These are phyloP conservation scores for Posidonia australis DNA, from an alignment of 106 monocot genomes.

Conservation along the genomic window DNA sequence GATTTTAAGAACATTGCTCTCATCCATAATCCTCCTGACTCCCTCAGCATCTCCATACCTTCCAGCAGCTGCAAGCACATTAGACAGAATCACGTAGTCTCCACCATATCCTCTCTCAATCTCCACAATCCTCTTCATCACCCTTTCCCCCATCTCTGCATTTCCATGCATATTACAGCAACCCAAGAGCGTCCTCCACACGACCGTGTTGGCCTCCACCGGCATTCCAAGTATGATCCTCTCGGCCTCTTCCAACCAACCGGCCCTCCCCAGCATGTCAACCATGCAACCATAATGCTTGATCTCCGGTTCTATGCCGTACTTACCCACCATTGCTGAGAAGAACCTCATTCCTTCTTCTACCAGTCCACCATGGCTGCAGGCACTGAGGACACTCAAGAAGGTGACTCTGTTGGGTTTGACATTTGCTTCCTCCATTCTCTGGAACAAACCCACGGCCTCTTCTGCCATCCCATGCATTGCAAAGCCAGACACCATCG, in stretches of 20 bases:
- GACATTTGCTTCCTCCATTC: slow-evolving; percentile 27
- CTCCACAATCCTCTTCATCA: slow-evolving; percentile 45
- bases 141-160: slow-evolving; percentile 55
- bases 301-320: slow-evolving; percentile 34
- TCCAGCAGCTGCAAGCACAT: slow-evolving; percentile 40
- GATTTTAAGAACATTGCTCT: slow-evolving; percentile 43
- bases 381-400: slow-evolving; percentile 56
- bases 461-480: slow-evolving; percentile 58
- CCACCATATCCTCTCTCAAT: slow-evolving; percentile 44
- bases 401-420: slow-evolving; percentile 56
- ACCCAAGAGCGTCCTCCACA: slow-evolving; percentile 69
- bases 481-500: slow-evolving; percentile 50
- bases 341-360: slow-evolving; percentile 54
- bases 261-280: slow-evolving; percentile 64
- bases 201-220: slow-evolving; percentile 27
- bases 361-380: slow-evolving; percentile 65
- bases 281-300: slow-evolving; percentile 74
- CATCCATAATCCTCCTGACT: slow-evolving; percentile 47
- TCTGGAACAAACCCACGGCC: slow-evolving; percentile 29
- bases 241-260: slow-evolving; percentile 54
- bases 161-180: slow-evolving; percentile 56
- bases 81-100: slow-evolving; percentile 67
- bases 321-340: slow-evolving; percentile 26
- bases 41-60: slow-evolving; percentile 60
- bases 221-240: slow-evolving; percentile 32